Evolutionary conservation across 2,329 filamentous ascomycete species (phyloP), one percentile per base, ranked within the genome.

Genomic region (Tolypocladium pustulatum): DNA sequence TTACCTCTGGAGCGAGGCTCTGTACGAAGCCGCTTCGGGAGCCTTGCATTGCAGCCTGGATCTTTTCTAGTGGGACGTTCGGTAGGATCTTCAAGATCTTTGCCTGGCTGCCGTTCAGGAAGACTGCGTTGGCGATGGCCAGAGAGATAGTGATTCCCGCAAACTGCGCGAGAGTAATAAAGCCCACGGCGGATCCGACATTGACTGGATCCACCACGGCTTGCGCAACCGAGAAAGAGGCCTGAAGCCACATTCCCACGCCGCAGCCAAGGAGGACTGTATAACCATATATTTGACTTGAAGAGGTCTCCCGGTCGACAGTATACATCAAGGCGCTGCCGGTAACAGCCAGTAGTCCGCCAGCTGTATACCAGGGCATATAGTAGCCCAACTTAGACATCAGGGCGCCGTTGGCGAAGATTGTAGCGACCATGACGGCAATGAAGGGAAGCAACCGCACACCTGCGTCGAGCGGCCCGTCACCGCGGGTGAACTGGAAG

Each of bases 401-500:
- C 4, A 72, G 57, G n/a, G 58, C 62, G 30, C 75, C 76, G 59
- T 72, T 72, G 13, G 71, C 32, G 54, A 77, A 64, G 27, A 71
- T 66, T 49, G 66, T 63, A 36, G 70, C 61, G 15, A 73, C 69
- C 1, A 74, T 57, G 1, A 76, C 43, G 46, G 73, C 59, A 57
- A 78, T 73, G 60, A 75, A 72, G 0, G 76, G 75, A 9, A 78
- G 65, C 12, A 78, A 65, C 20, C 70, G 67, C 2, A 76, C 70
- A 2, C 67, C 74, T 8, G 75, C 70, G 9, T 72, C 59, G 6
- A 79, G 63, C 0, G 75, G 69, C 0, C 62, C 67, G 54, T 78
- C 76, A 10, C 71, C 72, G 3, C 67, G 67, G 1, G 70, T 71
- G 65, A 81, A 81, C 61, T 78, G 74, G 66, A 81, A 81, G 65